These are phyloP conservation scores for Beauveria sp. DNA, from an alignment of 2,329 filamentous ascomycete species.

Conservation along the genomic window DNA sequence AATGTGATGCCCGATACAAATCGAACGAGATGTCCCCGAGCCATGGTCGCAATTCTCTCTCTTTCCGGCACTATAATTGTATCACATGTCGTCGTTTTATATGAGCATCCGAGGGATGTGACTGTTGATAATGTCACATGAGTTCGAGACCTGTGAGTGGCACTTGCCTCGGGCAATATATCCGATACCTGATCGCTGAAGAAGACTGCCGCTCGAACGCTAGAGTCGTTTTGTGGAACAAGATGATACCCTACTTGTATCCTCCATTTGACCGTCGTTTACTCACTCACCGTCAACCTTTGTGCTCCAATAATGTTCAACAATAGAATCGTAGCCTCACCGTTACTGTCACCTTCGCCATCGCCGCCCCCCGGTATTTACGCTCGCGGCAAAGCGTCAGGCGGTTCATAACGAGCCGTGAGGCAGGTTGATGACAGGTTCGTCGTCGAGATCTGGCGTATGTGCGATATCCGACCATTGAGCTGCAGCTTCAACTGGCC, in stretches of 20 bases:
- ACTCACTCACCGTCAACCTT: too few species aligned
- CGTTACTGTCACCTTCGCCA: neutral
- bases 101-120: neutral
- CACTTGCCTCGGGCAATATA: neutral
- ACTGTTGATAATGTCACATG: neutral
- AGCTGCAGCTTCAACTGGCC: neutral
- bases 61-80: neutral
- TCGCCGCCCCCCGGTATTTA: neutral
- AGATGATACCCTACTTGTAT: neutral
- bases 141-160: neutral
- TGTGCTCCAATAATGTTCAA: too few species aligned
- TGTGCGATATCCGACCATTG: neutral
- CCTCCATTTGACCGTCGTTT: neutral
- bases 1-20: neutral
- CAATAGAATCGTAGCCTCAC: neutral
- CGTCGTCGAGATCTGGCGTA: neutral
- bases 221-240: neutral
- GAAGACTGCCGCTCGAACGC: neutral
- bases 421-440: neutral
- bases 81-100: neutral
- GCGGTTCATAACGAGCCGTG: neutral
- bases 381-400: neutral
- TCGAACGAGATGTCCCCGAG: neutral
- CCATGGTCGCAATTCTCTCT: neutral
- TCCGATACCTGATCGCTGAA: neutral